Conservation (phyloP, 352 stramenopile species). For the Phytophthora nicotianae region DNA sequence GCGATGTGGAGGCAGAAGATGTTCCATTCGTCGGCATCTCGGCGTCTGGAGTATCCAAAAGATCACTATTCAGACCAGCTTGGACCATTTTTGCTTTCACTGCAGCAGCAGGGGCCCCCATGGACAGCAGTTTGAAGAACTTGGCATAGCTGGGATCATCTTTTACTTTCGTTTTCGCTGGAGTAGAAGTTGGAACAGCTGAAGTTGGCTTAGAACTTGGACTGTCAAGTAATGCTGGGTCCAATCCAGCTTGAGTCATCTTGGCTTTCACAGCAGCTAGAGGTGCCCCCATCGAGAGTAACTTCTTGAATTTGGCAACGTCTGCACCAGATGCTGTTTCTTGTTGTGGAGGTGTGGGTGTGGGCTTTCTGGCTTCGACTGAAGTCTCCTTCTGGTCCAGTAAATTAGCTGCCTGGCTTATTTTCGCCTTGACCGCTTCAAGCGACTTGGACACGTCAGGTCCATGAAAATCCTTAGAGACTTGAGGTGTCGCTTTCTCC, state of each 20-base stretch:
- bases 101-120: slow-evolving; percentile 55
- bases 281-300: slow-evolving; percentile 68
- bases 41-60: slow-evolving; percentile 69
- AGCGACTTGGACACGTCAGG: slow-evolving; percentile 68
- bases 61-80: slow-evolving; percentile 86
- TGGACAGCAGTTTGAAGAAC: slow-evolving; percentile 71
- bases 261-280: slow-evolving; percentile 65
- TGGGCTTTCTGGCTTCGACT: slow-evolving; percentile 44
- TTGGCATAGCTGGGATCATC: slow-evolving; percentile 66
- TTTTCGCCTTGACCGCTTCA: slow-evolving; percentile 69
- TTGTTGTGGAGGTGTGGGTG: background rate
- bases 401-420: slow-evolving; percentile 67
- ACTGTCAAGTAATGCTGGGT: slow-evolving; percentile 55
- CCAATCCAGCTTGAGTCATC: slow-evolving; percentile 67
- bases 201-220: background rate
- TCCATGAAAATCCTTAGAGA: background rate
- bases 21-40: slow-evolving; percentile 30
- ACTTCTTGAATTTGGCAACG: slow-evolving; percentile 65
- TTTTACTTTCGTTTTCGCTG: slow-evolving; percentile 40
- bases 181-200: background rate
- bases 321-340: slow-evolving; percentile 19
- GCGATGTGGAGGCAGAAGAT: background rate
- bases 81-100: slow-evolving; percentile 70
- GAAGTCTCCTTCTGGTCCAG: slow-evolving; percentile 42
- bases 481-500: slow-evolving; percentile 1